These are phyloP conservation scores for Blepharisma undulans DNA, from an alignment of 169 alveolate genomes.

Conservation along the genomic window DNA sequence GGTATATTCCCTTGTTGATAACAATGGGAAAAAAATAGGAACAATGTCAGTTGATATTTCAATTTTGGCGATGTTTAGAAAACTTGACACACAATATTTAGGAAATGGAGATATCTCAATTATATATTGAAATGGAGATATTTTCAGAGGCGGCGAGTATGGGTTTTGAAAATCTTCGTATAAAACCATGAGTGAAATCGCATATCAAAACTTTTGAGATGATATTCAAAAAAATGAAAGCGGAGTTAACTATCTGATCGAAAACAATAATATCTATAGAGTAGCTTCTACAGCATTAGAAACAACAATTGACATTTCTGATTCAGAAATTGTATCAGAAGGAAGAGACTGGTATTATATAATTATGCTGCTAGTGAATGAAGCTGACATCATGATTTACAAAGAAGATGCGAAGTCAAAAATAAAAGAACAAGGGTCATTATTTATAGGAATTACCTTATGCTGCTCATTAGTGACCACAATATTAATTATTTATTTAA, in stretches of 20 bases:
- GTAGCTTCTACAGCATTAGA: background rate
- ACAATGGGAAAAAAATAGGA: background rate
- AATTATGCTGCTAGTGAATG: background rate
- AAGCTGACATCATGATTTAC: conserved; percentile 25
- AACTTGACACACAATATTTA: background rate
- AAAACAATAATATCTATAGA: background rate
- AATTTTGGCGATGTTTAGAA: background rate
- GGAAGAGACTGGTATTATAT: background rate
- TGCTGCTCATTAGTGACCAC: background rate
- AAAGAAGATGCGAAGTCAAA: background rate
- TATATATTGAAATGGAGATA: background rate
- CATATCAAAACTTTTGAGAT: background rate
- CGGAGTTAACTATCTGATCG: background rate
- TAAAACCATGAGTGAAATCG: no score
- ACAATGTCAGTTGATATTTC: background rate
- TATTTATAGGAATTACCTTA: background rate
- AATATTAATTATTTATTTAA: background rate
- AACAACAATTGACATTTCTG: background rate
- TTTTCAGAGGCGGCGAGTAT: background rate
- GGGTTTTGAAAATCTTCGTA: no score
- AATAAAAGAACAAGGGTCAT: background rate
- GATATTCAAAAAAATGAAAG: background rate
- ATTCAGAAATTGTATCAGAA: no score
- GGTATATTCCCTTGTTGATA: background rate
- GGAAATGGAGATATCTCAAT: background rate